Conservation (phyloP, 163 green algal species). For the Chloroidium sp. region DNA sequence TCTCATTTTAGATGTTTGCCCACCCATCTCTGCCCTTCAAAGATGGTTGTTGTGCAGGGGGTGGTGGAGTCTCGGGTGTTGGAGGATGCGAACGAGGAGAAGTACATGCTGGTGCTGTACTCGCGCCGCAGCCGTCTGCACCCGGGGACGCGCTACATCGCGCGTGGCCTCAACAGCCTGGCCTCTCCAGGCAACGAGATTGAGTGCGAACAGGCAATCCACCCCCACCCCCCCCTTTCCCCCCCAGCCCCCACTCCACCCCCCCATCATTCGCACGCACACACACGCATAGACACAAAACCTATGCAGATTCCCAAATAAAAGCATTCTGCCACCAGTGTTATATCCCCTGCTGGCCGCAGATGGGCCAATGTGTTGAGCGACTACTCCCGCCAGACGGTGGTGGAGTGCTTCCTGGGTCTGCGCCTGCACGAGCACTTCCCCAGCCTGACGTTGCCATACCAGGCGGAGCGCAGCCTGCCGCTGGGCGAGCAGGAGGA, state of each 20-base stretch:
- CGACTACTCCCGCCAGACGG: conserved; percentile 3
- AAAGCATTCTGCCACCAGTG: too few species aligned
- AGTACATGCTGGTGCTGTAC: conserved; percentile 62
- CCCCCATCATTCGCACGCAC: too few species aligned
- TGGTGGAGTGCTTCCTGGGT: conserved; percentile 68
- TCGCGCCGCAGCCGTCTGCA: conserved; percentile 78
- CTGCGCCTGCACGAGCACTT: conserved; percentile 30
- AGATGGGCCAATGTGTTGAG: conserved; percentile 59
- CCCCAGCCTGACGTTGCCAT: conserved; percentile 14
- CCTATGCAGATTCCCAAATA: too few species aligned
- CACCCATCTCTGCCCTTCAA: too few species aligned
- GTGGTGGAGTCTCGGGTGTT: conserved; percentile 71
- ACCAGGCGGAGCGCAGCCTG: background rate
- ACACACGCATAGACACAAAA: too few species aligned
- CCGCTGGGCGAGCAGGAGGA: too few species aligned
- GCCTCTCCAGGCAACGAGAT: conserved; percentile 70
- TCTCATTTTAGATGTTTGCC: too few species aligned
- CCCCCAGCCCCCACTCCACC: too few species aligned
- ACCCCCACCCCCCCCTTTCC: background rate
- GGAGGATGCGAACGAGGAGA: conserved; percentile 44
- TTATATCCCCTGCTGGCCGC: too few species aligned
- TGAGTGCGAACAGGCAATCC: conserved; percentile 68
- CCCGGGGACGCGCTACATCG: conserved; percentile 83
- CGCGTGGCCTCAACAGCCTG: conserved; percentile 83
- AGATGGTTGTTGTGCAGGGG: conserved; percentile 36